phyloP scores from a whole-genome alignment of 176 grass and related monocot species.

The Musa schizocarpa region DNA sequence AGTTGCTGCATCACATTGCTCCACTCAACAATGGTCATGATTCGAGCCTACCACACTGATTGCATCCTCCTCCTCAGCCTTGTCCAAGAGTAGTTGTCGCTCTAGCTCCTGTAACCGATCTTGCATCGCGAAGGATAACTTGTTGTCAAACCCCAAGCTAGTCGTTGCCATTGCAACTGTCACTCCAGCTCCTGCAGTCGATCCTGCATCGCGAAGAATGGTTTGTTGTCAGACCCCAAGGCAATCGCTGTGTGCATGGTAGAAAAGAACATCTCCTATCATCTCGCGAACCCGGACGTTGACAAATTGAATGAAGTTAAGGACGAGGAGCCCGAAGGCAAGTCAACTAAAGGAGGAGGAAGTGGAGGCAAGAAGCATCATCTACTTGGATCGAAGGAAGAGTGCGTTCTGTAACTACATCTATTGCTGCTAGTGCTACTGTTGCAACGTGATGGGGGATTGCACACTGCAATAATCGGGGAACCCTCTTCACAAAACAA shows the following conservation, averaged over 20 bases:
- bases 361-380: slow-evolving; percentile 10
- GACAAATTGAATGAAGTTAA: slow-evolving; percentile 34
- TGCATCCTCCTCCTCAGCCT: no score
- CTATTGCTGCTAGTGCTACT: no score
- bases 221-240: slow-evolving; percentile 9
- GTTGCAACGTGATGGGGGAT: background rate
- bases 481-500: no score
- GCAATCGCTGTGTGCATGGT: background rate
- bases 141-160: slow-evolving; percentile 10
- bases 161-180: slow-evolving; percentile 4
- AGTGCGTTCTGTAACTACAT: slow-evolving; percentile 41
- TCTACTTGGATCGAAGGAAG: slow-evolving; percentile 46
- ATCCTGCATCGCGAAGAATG: slow-evolving; percentile 13
- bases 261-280: slow-evolving; percentile 23
- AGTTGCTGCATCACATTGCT: no score
- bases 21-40: no score
- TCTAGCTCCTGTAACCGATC: slow-evolving; percentile 65
- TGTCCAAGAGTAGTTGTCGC: slow-evolving; percentile 16
- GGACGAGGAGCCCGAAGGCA: slow-evolving; percentile 16
- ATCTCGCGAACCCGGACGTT: slow-evolving; percentile 23
- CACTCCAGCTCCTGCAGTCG: slow-evolving; percentile 70
- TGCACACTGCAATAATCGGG: no score
- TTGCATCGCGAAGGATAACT: slow-evolving; percentile 1
- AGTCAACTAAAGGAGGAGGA: background rate
- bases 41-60: no score